Evolutionary conservation across 1,284 basidiomycete genomes (phyloP).

Genomic region (Pascua guehoae): DNA sequence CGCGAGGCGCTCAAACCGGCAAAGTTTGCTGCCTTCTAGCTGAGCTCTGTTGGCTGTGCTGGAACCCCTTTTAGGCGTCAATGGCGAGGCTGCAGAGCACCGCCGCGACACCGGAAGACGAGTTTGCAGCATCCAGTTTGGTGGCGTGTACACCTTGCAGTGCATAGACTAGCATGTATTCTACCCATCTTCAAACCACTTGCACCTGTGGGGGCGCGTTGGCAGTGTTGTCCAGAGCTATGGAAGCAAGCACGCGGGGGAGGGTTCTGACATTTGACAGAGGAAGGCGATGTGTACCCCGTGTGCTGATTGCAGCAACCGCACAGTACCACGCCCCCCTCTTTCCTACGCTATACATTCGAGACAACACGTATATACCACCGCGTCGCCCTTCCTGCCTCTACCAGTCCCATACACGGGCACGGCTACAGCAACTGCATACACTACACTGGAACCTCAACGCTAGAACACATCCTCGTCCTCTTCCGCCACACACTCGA

Average conservation of each 20-base stretch:
- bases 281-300: too few relatives aligned
- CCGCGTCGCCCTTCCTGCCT: background rate
- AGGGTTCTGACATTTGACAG: too few relatives aligned
- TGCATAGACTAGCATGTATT: too few relatives aligned
- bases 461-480: conserved; percentile 24
- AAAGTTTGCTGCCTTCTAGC: conserved; percentile 42
- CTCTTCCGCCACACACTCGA: conserved; percentile 11
- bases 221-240: too few relatives aligned
- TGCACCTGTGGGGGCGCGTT: too few relatives aligned
- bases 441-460: background rate
- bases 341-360: background rate
- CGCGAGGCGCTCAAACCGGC: conserved; percentile 34
- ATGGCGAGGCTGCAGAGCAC: background rate
- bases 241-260: too few relatives aligned
- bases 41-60: background rate
- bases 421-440: background rate
- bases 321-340: background rate
- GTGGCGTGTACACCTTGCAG: too few relatives aligned
- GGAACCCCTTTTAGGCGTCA: background rate
- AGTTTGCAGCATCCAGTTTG: too few relatives aligned
- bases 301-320: background rate
- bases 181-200: too few relatives aligned
- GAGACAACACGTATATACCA: conserved; percentile 6
- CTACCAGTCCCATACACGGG: background rate
- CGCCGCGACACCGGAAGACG: too few relatives aligned